Percentiles rank a stretch among this genome's conserved stretches.
Evolutionary conservation across 768 basidiomycete species (phyloP).

Genomic region (Boletus edulis): DNA sequence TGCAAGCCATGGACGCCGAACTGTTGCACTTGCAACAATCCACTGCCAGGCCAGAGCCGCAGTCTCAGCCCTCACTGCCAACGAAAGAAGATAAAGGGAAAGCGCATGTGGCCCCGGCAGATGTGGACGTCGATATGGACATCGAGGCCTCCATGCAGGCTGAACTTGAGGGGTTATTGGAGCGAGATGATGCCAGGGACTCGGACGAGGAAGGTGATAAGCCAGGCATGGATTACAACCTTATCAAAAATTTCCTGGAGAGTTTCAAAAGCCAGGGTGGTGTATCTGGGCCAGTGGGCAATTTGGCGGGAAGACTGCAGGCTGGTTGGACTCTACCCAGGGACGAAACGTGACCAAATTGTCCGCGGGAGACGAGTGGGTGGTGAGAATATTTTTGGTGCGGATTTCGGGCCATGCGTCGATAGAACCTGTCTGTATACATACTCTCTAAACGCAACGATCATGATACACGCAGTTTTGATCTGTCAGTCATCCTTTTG

Average conservation of each 20-base stretch:
- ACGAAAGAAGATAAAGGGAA: slow-evolving; percentile 50
- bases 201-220: slow-evolving; percentile 54
- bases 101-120: slow-evolving; percentile 29
- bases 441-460: not conserved
- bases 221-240: slow-evolving; percentile 71
- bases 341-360: slow-evolving; percentile 46
- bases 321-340: slow-evolving; percentile 73
- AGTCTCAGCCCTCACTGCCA: slow-evolving; percentile 10
- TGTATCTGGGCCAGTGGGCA: slow-evolving; percentile 87
- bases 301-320: slow-evolving; percentile 80
- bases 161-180: slow-evolving; percentile 69
- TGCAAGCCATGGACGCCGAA: slow-evolving; percentile 93
- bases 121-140: slow-evolving; percentile 53
- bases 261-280: slow-evolving; percentile 94
- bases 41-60: slow-evolving; percentile 14
- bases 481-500: slow-evolving; percentile 57
- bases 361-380: not conserved
- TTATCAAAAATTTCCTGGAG: slow-evolving; percentile 97
- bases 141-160: slow-evolving; percentile 89
- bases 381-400: not conserved
- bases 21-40: slow-evolving; percentile 48
- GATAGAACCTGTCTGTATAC: not conserved
- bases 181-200: slow-evolving; percentile 41
- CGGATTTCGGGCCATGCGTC: no score
- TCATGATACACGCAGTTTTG: slow-evolving; percentile 83